A percentile compares a stretch with the other conserved stretches of the same genome.
Evolutionary conservation across 2,329 filamentous ascomycete species (phyloP).

Genomic region (Talaromyces sp.): DNA sequence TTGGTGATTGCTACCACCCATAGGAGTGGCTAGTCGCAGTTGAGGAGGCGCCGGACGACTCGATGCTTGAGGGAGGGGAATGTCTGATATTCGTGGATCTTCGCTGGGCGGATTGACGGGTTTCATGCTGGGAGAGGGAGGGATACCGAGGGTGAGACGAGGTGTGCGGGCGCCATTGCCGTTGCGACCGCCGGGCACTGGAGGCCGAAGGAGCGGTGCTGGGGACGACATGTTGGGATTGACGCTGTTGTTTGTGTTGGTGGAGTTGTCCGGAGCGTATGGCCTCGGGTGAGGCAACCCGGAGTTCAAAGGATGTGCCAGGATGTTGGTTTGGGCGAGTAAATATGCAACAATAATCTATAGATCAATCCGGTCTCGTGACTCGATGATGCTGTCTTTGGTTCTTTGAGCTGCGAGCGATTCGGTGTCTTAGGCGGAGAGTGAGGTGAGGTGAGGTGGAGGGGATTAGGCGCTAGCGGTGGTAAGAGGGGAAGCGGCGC

Average conservation of each 20-base stretch:
- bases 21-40: conserved; percentile 80
- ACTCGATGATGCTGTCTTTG: neutral
- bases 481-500: conserved; percentile 10
- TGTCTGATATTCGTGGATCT: conserved; percentile 40
- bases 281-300: conserved; percentile 10
- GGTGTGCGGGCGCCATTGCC: conserved; percentile 63
- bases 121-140: conserved; percentile 77
- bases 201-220: conserved; percentile 76
- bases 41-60: conserved; percentile 67
- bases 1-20: conserved; percentile 59
- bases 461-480: conserved; percentile 2
- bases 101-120: conserved; percentile 56
- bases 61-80: conserved; percentile 35
- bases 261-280: neutral
- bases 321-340: neutral
- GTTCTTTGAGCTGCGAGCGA: neutral
- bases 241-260: neutral
- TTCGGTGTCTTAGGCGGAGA: conserved; percentile 1
- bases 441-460: neutral
- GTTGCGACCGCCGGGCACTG: conserved; percentile 67
- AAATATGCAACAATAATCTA: neutral
- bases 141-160: conserved; percentile 83
- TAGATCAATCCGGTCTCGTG: neutral
- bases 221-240: conserved; percentile 64
- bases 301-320: conserved; percentile 7